Conservation (phyloP, 495 filamentous ascomycete genomes). For the Xylaria scruposa region DNA sequence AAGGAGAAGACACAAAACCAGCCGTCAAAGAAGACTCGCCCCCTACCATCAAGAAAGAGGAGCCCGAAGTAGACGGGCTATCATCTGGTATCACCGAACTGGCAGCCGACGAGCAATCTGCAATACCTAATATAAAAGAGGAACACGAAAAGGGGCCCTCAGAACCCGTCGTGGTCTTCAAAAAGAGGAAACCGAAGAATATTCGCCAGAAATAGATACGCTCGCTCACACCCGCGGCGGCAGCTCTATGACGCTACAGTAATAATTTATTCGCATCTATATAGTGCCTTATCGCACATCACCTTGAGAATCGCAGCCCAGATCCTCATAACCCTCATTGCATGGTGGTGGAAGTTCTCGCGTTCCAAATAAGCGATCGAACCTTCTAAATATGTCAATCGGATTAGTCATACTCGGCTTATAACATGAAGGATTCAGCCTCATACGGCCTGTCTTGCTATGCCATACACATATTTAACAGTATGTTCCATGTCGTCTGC, state of each 20-base stretch:
- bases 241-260: background rate
- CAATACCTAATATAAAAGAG: slow-evolving; percentile 44
- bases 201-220: slow-evolving; percentile 60
- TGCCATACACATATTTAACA: background rate
- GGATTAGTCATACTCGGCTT: slow-evolving; percentile 1
- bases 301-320: background rate
- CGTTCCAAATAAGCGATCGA: background rate
- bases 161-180: slow-evolving; percentile 70
- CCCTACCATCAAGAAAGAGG: slow-evolving; percentile 44
- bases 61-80: slow-evolving; percentile 25
- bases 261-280: background rate
- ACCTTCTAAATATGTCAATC: background rate
- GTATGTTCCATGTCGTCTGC: background rate
- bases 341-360: background rate
- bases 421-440: background rate
- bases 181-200: slow-evolving; percentile 86
- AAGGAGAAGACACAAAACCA: slow-evolving; percentile 33
- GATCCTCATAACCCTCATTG: background rate
- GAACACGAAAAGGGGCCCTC: slow-evolving; percentile 39
- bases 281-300: background rate
- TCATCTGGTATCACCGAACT: slow-evolving; percentile 22
- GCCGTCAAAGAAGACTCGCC: slow-evolving; percentile 47
- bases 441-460: background rate
- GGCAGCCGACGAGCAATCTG: slow-evolving; percentile 38
- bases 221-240: background rate